Conservation (phyloP, 2,329 filamentous ascomycete species). For the Fusarium begoniae region DNA sequence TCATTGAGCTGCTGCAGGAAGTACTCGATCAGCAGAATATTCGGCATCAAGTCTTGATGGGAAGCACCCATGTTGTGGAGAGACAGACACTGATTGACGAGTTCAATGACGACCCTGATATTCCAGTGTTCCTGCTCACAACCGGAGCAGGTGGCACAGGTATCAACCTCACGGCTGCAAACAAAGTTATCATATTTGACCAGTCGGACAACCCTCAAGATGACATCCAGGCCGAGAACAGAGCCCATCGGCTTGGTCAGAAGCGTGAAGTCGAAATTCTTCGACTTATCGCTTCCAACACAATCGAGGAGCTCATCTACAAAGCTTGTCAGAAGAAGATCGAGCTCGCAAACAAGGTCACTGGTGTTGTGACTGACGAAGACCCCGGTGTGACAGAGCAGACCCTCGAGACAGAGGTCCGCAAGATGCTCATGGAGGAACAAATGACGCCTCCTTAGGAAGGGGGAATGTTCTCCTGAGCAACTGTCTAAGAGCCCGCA, state of each 20-base stretch:
- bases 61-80: conserved; percentile 80
- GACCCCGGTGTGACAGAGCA: conserved; percentile 41
- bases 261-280: conserved; percentile 90
- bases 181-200: conserved; percentile 98
- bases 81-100: conserved; percentile 89
- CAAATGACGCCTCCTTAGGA: conserved; percentile 52
- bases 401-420: conserved; percentile 56
- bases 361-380: conserved; percentile 51
- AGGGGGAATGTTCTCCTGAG: conserved; percentile 10
- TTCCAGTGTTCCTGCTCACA: conserved; percentile 91
- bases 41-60: conserved; percentile 85
- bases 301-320: conserved; percentile 94
- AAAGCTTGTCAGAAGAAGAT: conserved; percentile 92
- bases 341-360: conserved; percentile 76
- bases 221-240: conserved; percentile 97
- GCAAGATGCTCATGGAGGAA: conserved; percentile 54
- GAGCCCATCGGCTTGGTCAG: conserved; percentile 94
- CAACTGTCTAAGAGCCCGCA: background rate
- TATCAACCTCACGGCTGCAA: conserved; percentile 93
- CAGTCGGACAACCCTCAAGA: conserved; percentile 98
- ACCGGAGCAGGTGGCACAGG: conserved; percentile 96
- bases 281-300: conserved; percentile 79
- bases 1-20: conserved; percentile 88
- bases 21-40: conserved; percentile 79
- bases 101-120: conserved; percentile 78